Conservation (phyloP, 345 rosid species). For the Sisymbrium altissimum region DNA sequence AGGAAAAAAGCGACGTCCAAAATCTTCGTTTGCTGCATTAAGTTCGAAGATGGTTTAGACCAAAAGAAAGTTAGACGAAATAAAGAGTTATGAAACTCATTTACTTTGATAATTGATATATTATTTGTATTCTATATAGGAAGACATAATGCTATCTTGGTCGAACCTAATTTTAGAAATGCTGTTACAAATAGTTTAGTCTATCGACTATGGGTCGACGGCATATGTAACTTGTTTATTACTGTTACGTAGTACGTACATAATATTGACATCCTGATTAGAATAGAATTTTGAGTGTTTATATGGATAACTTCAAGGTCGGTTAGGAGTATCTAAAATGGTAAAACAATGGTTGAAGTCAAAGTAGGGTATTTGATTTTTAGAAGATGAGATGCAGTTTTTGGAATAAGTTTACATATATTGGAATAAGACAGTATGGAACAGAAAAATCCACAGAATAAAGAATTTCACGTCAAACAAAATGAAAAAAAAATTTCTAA, state of each 20-base stretch:
- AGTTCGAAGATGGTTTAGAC: constrained; percentile 11
- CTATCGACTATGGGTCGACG: background rate
- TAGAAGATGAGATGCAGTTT: no score
- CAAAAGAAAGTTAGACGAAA: constrained; percentile 10
- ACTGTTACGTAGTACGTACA: no score
- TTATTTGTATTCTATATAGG: background rate
- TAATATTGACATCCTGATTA: background rate
- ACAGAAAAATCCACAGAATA: no score
- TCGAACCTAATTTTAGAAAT: background rate
- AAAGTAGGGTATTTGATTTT: no score
- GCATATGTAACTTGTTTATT: background rate
- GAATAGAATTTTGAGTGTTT: no score
- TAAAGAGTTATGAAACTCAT: background rate
- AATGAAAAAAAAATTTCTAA: no score
- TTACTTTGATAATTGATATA: constrained; percentile 4
- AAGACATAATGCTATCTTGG: background rate
- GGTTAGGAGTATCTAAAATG: no score
- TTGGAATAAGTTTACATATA: no score
- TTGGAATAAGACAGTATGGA: no score
- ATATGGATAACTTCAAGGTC: no score
- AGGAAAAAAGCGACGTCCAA: constrained; percentile 14
- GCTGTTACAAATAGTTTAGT: background rate
- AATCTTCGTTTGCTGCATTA: constrained; percentile 9
- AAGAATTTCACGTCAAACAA: no score
- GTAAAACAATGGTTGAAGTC: no score